Conservation (phyloP, 352 stramenopile species). For the Phytophthora megakarya region DNA sequence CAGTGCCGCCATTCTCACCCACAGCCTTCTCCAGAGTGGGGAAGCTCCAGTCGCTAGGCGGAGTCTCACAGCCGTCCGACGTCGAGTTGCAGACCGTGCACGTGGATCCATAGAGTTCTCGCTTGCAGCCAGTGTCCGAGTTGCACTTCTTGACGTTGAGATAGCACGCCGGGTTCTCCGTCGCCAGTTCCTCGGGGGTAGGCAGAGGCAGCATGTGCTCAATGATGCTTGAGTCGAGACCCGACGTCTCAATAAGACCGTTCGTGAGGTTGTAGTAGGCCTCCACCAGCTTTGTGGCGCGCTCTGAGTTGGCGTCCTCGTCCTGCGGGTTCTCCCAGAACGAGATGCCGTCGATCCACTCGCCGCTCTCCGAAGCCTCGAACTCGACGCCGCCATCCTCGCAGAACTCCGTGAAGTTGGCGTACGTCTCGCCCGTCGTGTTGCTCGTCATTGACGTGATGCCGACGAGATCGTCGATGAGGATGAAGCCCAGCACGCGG, state of each 20-base stretch:
- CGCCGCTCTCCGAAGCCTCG: conserved; percentile 38
- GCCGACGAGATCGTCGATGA: conserved; percentile 77
- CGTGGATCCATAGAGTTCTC: conserved; percentile 63
- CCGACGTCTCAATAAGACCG: conserved; percentile 39
- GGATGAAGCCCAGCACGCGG: conserved; percentile 64
- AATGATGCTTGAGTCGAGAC: conserved; percentile 39
- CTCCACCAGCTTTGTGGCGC: conserved; percentile 53
- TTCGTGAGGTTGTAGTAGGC: conserved; percentile 62
- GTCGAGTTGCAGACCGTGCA: conserved; percentile 65
- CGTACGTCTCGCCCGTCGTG: conserved; percentile 50
- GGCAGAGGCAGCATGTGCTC: conserved; percentile 62
- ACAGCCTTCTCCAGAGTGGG: conserved; percentile 54
- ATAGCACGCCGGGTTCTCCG: conserved; percentile 72
- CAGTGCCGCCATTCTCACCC: conserved; percentile 52
- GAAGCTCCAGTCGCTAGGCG: conserved; percentile 55
- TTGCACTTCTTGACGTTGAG: conserved; percentile 68
- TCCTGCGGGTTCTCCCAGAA: conserved; percentile 79
- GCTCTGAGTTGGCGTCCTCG: conserved; percentile 53
- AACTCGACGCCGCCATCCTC: conserved; percentile 68
- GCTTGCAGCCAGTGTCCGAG: conserved; percentile 54
- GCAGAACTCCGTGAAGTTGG: conserved; percentile 72
- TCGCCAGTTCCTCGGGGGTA: conserved; percentile 44
- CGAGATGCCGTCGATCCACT: conserved; percentile 59
- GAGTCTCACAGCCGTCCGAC: conserved; percentile 43
- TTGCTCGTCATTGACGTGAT: conserved; percentile 73